phyloP scores from a whole-genome alignment of 257 asterid genomes.

The Echites panduratus region DNA sequence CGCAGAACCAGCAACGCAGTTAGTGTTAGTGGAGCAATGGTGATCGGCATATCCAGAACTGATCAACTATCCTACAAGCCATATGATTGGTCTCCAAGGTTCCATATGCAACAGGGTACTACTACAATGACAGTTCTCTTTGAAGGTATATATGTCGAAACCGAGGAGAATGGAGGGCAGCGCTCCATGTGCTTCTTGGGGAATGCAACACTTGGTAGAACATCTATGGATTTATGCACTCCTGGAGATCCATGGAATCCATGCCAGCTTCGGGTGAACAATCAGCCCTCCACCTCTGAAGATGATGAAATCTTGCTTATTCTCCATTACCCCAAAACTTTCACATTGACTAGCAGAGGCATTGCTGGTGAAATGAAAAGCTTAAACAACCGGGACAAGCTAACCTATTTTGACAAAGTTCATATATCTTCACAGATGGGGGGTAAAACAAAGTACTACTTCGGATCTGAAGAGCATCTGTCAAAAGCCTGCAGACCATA shows the following conservation, averaged over 20 bases:
- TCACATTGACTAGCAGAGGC: constrained; percentile 17
- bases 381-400: not conserved
- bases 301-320: constrained; percentile 18
- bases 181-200: constrained; percentile 17
- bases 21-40: constrained; percentile 18
- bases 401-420: constrained; percentile 12
- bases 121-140: constrained; percentile 10
- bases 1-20: constrained; percentile 16
- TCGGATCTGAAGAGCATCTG: constrained; percentile 16
- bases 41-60: constrained; percentile 1
- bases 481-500: constrained; percentile 11
- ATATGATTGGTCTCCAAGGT: not conserved
- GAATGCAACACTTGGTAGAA: constrained; percentile 7
- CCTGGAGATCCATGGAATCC: constrained; percentile 10
- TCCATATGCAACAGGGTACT: not conserved
- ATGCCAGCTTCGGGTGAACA: not conserved
- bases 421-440: constrained; percentile 15
- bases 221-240: not conserved
- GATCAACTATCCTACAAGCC: not conserved
- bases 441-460: constrained; percentile 5
- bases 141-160: constrained; percentile 13
- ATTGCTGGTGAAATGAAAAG: constrained; percentile 12
- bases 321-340: constrained; percentile 12
- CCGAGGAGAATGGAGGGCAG: constrained; percentile 10
- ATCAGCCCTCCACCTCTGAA: not conserved